Evolutionary conservation across 1,284 basidiomycete species (phyloP).

Genomic region (Pseudozyma sp.): DNA sequence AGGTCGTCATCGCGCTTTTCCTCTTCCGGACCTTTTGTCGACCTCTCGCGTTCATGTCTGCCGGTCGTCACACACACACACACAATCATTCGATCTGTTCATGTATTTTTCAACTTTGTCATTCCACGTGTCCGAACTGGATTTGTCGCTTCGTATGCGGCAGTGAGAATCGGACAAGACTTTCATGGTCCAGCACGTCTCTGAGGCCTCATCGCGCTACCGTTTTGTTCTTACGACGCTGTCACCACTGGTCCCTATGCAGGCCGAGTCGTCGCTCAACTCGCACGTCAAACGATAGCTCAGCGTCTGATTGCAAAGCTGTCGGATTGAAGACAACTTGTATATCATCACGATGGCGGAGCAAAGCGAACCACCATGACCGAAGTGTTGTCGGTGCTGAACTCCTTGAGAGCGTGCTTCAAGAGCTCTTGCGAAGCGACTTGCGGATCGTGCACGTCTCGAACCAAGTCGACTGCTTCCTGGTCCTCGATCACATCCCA

Average conservation of each 20-base stretch:
- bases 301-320: no score
- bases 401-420: slow-evolving; percentile 85
- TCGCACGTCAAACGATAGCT: no score
- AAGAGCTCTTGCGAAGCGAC: slow-evolving; percentile 82
- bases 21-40: slow-evolving; percentile 17
- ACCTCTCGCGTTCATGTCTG: slow-evolving; percentile 5
- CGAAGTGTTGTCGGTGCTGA: slow-evolving; percentile 84
- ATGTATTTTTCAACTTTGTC: slow-evolving; percentile 13
- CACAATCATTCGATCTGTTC: slow-evolving; percentile 5
- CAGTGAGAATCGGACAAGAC: not conserved
- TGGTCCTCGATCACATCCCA: slow-evolving; percentile 98
- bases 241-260: no score
- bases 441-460: slow-evolving; percentile 81
- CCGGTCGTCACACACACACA: slow-evolving; percentile 4
- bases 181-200: no score
- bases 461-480: slow-evolving; percentile 86
- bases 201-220: no score
- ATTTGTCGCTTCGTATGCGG: not conserved
- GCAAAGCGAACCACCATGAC: slow-evolving; percentile 66
- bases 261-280: no score
- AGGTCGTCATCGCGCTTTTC: not conserved
- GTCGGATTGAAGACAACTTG: not conserved
- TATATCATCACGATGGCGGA: not conserved
- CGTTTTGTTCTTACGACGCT: no score
- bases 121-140: not conserved